These are phyloP conservation scores for Leptomonas pyrrhocoris DNA, from an alignment of 208 protist species.

Conservation along the genomic window DNA sequence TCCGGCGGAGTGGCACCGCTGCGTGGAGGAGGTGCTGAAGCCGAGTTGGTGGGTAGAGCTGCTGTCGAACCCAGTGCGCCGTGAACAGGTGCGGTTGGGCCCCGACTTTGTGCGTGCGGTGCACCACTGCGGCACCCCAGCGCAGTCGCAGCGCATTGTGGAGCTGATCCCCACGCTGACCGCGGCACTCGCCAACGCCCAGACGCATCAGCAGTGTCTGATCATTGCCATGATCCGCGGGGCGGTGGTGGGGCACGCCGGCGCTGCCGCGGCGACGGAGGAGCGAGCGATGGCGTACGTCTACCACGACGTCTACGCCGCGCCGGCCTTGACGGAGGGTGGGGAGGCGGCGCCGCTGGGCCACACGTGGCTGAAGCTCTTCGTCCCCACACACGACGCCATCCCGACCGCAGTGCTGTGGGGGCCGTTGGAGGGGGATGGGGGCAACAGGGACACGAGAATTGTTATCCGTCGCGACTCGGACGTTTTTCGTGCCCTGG, in stretches of 20 bases:
- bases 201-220: constrained; percentile 80
- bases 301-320: constrained; percentile 59
- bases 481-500: constrained; percentile 20
- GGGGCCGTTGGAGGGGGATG: constrained; percentile 1
- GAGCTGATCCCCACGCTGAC: constrained; percentile 31
- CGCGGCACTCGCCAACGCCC: constrained; percentile 18
- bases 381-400: constrained; percentile 38
- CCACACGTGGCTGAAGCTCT: constrained; percentile 65
- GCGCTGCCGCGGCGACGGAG: neutral
- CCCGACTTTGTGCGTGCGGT: constrained; percentile 50
- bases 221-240: constrained; percentile 50
- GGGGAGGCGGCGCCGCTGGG: constrained; percentile 72
- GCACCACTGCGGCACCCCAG: constrained; percentile 22
- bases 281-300: constrained; percentile 52
- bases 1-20: constrained; percentile 34
- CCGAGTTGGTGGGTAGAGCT: constrained; percentile 31
- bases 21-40: constrained; percentile 34
- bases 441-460: neutral
- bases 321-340: constrained; percentile 74
- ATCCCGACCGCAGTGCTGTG: constrained; percentile 34
- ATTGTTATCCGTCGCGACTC: constrained; percentile 11
- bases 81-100: constrained; percentile 41
- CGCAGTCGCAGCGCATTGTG: constrained; percentile 29
- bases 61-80: constrained; percentile 24
- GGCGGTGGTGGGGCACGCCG: constrained; percentile 15